Evolutionary conservation across 441 rosid genomes (phyloP), one percentile per base, ranked within the genome.

Genomic region (Jatropha multifida): DNA sequence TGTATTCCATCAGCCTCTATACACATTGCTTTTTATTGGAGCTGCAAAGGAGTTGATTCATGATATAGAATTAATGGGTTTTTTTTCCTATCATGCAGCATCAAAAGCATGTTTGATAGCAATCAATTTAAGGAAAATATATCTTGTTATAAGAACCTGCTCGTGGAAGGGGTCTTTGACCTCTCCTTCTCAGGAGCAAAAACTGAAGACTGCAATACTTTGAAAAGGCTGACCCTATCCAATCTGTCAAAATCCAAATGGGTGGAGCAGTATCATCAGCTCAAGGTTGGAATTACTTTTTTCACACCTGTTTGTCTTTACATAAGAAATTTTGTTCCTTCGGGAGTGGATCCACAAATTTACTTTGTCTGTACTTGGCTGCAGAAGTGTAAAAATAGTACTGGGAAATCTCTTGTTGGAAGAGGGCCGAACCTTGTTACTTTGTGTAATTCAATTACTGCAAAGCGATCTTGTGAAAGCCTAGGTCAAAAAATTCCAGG

Each of bases 111-210:
- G 98, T 96, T 92, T 58, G 87, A 86, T 74, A 90, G 96, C 84
- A 83, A 79, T 78, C 97, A 90, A 70, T 94, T 91, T 85, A 90
- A 89, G 93, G 97, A 94, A 83, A 91, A 92, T 81, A 78, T 90
- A 78, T 80, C 83, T 78, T 85, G 85, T 83, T 89, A 90, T 68
- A 93, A 93, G 81, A 81, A 86, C 65, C 86, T 96, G 80, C 93
- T 92, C 52, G 86, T 80, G 32, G 92, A 93, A 84, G 98, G 99
- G 80, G 81, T 93, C 69, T 94, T 91, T 79, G 97, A 92, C 77
- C 75, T 85, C 72, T 87, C 94, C 49, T 76, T 78, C 59, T 62
- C 79, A 6, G 93, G 85, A 76, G 85, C 75, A 49, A 82, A 88
- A 81, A 68, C 82, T 2, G 94, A 94, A 83, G 97, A 92, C 68